phyloP scores from a whole-genome alignment of 192 early-diverging fungal species.

The Umbelopsis isabellina region DNA sequence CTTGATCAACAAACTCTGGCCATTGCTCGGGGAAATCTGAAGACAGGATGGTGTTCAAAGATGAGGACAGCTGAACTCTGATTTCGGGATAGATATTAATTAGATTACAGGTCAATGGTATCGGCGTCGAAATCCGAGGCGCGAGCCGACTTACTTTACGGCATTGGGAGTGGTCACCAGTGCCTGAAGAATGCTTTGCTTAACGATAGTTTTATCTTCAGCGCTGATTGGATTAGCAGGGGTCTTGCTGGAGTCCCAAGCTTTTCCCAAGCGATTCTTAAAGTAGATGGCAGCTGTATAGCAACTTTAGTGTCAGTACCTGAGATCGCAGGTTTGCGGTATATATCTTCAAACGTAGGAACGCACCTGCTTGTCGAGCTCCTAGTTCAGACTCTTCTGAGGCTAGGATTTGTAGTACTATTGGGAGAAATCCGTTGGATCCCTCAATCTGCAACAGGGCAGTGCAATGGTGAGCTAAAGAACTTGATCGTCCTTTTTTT shows the following conservation, averaged over 20 bases:
- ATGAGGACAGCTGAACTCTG: conserved; percentile 77
- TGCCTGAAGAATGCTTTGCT: conserved; percentile 74
- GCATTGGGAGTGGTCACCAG: conserved; percentile 70
- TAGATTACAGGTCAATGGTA: neutral
- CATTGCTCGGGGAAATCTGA: conserved; percentile 82
- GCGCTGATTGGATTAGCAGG: conserved; percentile 57
- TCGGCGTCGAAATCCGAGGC: conserved; percentile 2
- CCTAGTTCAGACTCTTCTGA: conserved; percentile 57
- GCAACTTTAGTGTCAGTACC: conserved; percentile 38
- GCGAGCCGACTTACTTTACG: conserved; percentile 61
- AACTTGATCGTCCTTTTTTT: neutral
- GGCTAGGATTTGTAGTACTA: conserved; percentile 56
- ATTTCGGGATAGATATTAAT: neutral
- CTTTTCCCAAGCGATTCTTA: conserved; percentile 79
- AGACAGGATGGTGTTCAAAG: conserved; percentile 74
- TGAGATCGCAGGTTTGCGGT: neutral
- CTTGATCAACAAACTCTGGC: conserved; percentile 73
- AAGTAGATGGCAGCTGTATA: conserved; percentile 78
- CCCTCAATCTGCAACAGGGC: conserved; percentile 41
- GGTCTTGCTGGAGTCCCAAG: conserved; percentile 60
- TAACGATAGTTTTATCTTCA: conserved; percentile 70
- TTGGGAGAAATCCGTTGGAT: conserved; percentile 53
- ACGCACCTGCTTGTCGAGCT: conserved; percentile 61
- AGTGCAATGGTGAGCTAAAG: neutral
- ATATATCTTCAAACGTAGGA: neutral